These are phyloP conservation scores for Moniliella sp. DNA, from an alignment of 1,284 basidiomycete genomes.

Conservation along the genomic window DNA sequence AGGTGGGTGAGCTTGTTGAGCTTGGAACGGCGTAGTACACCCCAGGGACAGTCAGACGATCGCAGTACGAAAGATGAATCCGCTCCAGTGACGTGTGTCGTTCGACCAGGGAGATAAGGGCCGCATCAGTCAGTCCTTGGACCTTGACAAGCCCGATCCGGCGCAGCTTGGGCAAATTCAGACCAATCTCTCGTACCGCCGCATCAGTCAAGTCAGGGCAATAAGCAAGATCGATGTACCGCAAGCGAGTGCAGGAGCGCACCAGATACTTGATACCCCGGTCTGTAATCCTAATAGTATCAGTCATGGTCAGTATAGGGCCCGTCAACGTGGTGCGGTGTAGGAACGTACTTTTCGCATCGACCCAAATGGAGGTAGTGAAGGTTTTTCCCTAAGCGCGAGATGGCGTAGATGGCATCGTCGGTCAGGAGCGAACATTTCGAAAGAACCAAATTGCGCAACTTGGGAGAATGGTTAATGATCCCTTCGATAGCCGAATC, in stretches of 20 bases:
- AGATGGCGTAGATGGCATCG: conserved; percentile 60
- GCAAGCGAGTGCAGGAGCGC: conserved; percentile 65
- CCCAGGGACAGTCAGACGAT: conserved; percentile 74
- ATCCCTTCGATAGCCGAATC: conserved; percentile 79
- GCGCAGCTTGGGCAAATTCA: conserved; percentile 61
- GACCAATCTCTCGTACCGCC: conserved; percentile 72
- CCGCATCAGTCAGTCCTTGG: conserved; percentile 72
- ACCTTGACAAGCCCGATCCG: conserved; percentile 83
- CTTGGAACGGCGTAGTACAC: conserved; percentile 72
- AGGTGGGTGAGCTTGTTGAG: conserved; percentile 67
- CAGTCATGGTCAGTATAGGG: background rate
- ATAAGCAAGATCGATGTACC: conserved; percentile 95
- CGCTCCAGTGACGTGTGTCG: conserved; percentile 58
- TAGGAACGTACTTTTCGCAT: no score
- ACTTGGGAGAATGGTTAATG: conserved; percentile 62
- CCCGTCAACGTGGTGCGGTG: no score
- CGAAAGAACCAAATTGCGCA: conserved; percentile 73
- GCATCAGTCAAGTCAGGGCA: conserved; percentile 73
- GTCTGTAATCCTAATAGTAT: conserved; percentile 70
- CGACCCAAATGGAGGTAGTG: conserved; percentile 93
- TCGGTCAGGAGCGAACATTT: conserved; percentile 76
- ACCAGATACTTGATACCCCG: conserved; percentile 63
- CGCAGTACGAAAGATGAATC: conserved; percentile 90
- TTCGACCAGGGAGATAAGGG: conserved; percentile 60
- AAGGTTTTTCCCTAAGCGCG: conserved; percentile 64